Evolutionary conservation across 768 basidiomycete genomes (phyloP).

Genomic region (Leccinum boreale): DNA sequence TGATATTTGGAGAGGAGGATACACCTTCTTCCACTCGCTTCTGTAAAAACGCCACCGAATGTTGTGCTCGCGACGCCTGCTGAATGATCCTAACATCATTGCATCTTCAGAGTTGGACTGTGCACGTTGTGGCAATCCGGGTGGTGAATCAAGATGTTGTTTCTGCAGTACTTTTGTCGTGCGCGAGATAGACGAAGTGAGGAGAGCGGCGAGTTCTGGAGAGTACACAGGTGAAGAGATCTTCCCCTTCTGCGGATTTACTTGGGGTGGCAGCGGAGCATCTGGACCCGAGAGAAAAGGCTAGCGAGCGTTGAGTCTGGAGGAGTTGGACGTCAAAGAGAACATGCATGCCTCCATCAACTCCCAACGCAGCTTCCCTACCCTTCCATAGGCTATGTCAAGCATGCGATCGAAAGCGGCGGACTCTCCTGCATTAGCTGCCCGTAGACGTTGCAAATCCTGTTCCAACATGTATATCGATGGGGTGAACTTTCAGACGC

Average conservation of each 20-base stretch:
- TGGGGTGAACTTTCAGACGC: not conserved
- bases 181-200: constrained; percentile 50
- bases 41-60: constrained; percentile 65
- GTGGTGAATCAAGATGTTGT: constrained; percentile 45
- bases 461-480: constrained; percentile 22
- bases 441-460: constrained; percentile 51
- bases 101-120: constrained; percentile 58
- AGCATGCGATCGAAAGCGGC: constrained; percentile 57
- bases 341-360: constrained; percentile 51
- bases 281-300: constrained; percentile 51
- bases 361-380: constrained; percentile 67
- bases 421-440: constrained; percentile 49
- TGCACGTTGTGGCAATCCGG: constrained; percentile 54
- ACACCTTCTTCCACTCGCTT: constrained; percentile 49
- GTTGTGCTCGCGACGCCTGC: constrained; percentile 74
- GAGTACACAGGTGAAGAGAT: constrained; percentile 68
- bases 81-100: constrained; percentile 57
- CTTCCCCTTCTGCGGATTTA: constrained; percentile 48
- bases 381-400: constrained; percentile 72
- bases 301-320: constrained; percentile 33
- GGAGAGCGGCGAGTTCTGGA: constrained; percentile 55
- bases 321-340: not conserved
- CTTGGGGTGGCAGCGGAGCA: constrained; percentile 39
- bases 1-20: constrained; percentile 58
- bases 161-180: constrained; percentile 43